These are phyloP conservation scores for Aegilops longissima DNA, from an alignment of 176 grass and related monocot genomes.

Conservation along the genomic window DNA sequence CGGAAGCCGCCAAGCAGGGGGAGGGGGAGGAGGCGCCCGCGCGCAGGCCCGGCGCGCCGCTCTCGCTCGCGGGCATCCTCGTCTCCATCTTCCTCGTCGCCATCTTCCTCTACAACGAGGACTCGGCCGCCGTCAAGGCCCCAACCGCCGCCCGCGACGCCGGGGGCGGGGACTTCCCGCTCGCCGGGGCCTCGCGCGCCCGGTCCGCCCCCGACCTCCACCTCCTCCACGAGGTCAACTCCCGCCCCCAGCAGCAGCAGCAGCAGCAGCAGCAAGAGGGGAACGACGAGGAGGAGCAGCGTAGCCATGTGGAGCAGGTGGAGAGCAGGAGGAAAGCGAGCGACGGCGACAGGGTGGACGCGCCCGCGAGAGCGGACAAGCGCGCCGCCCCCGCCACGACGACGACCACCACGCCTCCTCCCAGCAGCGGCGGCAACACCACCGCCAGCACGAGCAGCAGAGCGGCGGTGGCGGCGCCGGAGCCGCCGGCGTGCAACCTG, in stretches of 20 bases:
- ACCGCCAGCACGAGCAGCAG: no score
- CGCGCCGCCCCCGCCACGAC: neutral
- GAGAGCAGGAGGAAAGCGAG: neutral
- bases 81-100: constrained; percentile 59
- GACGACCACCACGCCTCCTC: neutral
- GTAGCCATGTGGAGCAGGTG: neutral
- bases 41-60: constrained; percentile 42
- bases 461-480: neutral
- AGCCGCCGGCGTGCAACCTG: constrained; percentile 55
- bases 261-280: neutral
- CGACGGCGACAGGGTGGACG: neutral
- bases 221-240: constrained; percentile 47
- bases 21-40: constrained; percentile 18
- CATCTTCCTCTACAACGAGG: constrained; percentile 77
- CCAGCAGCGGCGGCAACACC: neutral
- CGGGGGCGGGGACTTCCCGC: constrained; percentile 28
- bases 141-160: constrained; percentile 29
- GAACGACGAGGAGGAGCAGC: neutral
- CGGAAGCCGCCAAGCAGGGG: constrained; percentile 55
- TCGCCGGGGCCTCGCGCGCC: constrained; percentile 4
- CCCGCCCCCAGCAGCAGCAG: neutral
- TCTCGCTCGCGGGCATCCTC: constrained; percentile 53
- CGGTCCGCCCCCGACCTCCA: constrained; percentile 27
- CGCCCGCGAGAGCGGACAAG: neutral
- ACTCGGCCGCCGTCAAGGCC: constrained; percentile 42